Evolutionary conservation across 768 basidiomycete genomes (phyloP).

Genomic region (Tylopilus plumbeoviolaceoides): DNA sequence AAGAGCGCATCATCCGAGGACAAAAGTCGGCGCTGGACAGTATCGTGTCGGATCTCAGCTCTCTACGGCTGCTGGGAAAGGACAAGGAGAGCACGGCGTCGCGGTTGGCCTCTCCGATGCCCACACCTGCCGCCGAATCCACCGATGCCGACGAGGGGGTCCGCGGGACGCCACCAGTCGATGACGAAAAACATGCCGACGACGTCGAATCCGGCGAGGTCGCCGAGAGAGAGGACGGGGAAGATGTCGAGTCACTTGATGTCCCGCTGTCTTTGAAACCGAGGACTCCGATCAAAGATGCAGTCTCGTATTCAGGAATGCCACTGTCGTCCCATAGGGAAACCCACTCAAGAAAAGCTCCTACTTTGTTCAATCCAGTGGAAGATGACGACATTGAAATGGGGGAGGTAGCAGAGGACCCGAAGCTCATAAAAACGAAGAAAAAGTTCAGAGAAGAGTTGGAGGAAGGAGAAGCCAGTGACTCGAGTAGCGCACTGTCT

Average conservation of each 20-base stretch:
- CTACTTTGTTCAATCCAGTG: constrained; percentile 20
- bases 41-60: constrained; percentile 59
- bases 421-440: constrained; percentile 43
- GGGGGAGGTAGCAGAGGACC: constrained; percentile 83
- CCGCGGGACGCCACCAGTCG: constrained; percentile 19
- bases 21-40: constrained; percentile 66
- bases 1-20: constrained; percentile 58
- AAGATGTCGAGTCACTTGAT: constrained; percentile 34
- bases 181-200: constrained; percentile 36
- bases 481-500: constrained; percentile 72
- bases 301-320: constrained; percentile 32
- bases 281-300: constrained; percentile 32
- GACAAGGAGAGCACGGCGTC: constrained; percentile 51
- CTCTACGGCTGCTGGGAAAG: constrained; percentile 65
- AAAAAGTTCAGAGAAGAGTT: constrained; percentile 65
- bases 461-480: constrained; percentile 86
- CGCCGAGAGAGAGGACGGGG: constrained; percentile 35
- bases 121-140: constrained; percentile 48
- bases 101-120: constrained; percentile 35
- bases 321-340: constrained; percentile 25
- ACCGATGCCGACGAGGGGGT: constrained; percentile 23
- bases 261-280: constrained; percentile 25
- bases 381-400: constrained; percentile 78
- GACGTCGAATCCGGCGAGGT: constrained; percentile 43
- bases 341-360: constrained; percentile 16